Percentiles rank a stretch among this genome's conserved stretches.
Evolutionary conservation across 140 eudicot genomes (phyloP).

Genomic region (Stevia rebaudiana): DNA sequence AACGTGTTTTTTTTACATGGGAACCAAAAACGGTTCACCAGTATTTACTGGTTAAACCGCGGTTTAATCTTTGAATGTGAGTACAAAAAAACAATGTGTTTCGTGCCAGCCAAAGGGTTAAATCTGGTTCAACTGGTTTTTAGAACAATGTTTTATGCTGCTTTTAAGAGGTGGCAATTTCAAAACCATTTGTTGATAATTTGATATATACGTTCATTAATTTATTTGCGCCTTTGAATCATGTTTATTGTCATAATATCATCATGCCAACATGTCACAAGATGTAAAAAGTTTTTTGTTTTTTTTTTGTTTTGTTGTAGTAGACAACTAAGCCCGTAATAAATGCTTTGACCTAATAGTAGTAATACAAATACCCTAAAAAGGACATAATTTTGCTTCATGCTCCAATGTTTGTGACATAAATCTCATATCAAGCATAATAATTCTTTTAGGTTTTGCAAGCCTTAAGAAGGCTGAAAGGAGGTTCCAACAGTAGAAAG

Average conservation of each 20-base stretch:
- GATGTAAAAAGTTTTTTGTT: neutral
- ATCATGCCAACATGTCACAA: neutral
- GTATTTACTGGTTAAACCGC: no score
- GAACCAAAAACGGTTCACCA: no score
- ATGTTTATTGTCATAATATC: neutral
- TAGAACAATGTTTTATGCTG: neutral
- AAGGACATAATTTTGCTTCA: neutral
- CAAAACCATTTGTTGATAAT: neutral
- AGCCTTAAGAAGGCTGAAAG: conserved; percentile 90
- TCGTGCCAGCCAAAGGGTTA: no score
- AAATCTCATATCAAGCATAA: conserved; percentile 17
- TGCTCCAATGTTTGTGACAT: neutral
- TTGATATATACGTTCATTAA: neutral
- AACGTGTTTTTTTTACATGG: no score
- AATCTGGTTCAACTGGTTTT: no score
- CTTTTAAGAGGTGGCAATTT: neutral
- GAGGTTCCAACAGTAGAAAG: conserved; percentile 63
- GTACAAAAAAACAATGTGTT: no score
- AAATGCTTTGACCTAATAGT: neutral
- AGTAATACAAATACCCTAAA: neutral
- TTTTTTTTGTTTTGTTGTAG: no score
- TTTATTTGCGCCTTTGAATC: neutral
- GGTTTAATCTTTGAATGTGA: no score
- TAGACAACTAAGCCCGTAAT: neutral
- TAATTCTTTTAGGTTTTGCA: conserved; percentile 52